Evolutionary conservation across 2,329 filamentous ascomycete genomes (phyloP), one percentile per base, ranked within the genome.

Genomic region (Penicillium fuscoglaucum): DNA sequence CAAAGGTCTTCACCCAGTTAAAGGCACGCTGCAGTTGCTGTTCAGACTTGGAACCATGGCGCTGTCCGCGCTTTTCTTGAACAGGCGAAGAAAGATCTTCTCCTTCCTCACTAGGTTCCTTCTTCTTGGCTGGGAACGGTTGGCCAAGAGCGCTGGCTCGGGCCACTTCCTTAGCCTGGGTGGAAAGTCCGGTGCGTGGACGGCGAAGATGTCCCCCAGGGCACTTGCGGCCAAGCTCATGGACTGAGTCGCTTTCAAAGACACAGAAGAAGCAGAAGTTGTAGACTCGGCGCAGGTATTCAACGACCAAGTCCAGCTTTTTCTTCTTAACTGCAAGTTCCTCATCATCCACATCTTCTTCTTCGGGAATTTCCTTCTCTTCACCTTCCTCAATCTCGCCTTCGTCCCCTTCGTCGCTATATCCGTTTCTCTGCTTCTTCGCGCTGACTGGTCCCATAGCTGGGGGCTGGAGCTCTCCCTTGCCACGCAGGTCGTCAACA

Each of bases 191-290:
- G 68, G 90, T 90, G 57, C 93, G 85, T 40, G 95, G 95, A 49
- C 95, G 88, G 62, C 95, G 91, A 61, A 99, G 86, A 80, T 99
- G 95, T n/a, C 95, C 95, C 43, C 95, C 95, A 28, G 95, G 92
- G 68, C 95, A 99, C 78, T 99, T 98, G 59, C 95, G 87, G 41
- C 91, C 93, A 65, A 99, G 82, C 77, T 99, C 95, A 70, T 99
- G 95, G 24, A 98, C 88, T 0, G 93, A 98, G 75, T 99, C 95
- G 71, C 92, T 95, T 77, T 99, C 95, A 67, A 99, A 98, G 6
- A 99, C 96, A 74, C 95, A 99, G 80, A 98, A 99, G 82, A 99
- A 97, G 80, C 95, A 99, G 79, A 99, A 98, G 78, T 95, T 97
- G 83, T 96, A 96, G 52, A 99, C 95, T 17, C 95, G 88, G 52